Conservation (phyloP, 495 filamentous ascomycete species). For the Aspergillus steynii region DNA sequence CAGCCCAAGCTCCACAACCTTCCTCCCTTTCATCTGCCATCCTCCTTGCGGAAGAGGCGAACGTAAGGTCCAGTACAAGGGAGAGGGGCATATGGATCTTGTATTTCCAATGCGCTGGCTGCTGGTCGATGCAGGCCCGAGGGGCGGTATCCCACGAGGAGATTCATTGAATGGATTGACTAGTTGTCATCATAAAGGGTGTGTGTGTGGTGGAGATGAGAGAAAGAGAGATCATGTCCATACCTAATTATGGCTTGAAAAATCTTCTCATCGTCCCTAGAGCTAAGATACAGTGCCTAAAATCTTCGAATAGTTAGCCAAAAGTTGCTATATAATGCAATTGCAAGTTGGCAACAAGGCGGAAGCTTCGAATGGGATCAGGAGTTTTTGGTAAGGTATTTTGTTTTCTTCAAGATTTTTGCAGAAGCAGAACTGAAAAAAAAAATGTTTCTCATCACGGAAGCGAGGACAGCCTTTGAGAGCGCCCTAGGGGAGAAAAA, state of each 20-base stretch:
- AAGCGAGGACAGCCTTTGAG: conserved; percentile 18
- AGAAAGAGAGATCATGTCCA: conserved; percentile 15
- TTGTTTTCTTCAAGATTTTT: conserved; percentile 73
- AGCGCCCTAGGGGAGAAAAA: background rate
- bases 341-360: conserved; percentile 13
- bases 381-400: conserved; percentile 74
- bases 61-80: conserved; percentile 64
- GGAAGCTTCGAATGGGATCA: conserved; percentile 39
- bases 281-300: conserved; percentile 11
- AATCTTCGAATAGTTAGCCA: conserved; percentile 28
- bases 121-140: conserved; percentile 31
- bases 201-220: conserved; percentile 12
- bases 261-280: background rate
- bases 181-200: conserved; percentile 82
- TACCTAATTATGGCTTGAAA: background rate
- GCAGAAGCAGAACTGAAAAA: conserved; percentile 96
- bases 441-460: conserved; percentile 72
- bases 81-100: conserved; percentile 57
- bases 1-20: conserved; percentile 78
- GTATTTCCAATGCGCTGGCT: conserved; percentile 22
- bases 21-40: conserved; percentile 55
- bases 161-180: conserved; percentile 99
- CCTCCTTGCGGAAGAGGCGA: conserved; percentile 28
- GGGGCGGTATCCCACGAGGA: conserved; percentile 60
- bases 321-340: conserved; percentile 5